phyloP scores from a whole-genome alignment of 1,284 basidiomycete genomes.

The Ustilago esculenta region DNA sequence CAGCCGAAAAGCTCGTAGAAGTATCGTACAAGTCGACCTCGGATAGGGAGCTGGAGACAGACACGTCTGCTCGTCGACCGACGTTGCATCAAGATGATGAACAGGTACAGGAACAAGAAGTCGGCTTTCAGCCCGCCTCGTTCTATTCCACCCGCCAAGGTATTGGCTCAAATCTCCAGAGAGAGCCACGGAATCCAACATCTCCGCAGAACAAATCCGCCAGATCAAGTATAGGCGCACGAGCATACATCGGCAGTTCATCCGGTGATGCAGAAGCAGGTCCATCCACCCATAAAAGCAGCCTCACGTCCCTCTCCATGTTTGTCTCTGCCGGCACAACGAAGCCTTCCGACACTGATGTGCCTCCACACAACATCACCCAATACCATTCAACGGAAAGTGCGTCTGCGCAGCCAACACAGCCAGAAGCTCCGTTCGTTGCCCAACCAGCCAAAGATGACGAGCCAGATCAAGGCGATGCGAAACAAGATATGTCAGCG shows the following conservation, averaged over 20 bases:
- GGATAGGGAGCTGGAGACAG: neutral
- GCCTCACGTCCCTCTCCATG: conserved; percentile 50
- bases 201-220: neutral
- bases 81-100: neutral
- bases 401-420: too few relatives aligned
- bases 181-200: conserved; percentile 6
- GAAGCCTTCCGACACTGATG: conserved; percentile 13
- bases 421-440: too few relatives aligned
- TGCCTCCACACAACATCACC: conserved; percentile 6
- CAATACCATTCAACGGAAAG: neutral
- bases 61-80: neutral
- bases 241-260: conserved; percentile 26
- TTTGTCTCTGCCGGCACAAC: conserved; percentile 32
- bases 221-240: conserved; percentile 29
- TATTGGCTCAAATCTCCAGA: neutral
- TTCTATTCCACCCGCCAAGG: conserved; percentile 24
- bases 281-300: conserved; percentile 16
- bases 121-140: conserved; percentile 33
- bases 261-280: conserved; percentile 12
- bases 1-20: neutral
- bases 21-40: neutral
- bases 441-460: too few relatives aligned
- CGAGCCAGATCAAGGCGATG: too few relatives aligned
- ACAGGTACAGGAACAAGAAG: neutral
- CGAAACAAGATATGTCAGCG: neutral